Percentiles rank a stretch among this genome's conserved stretches.
phyloP scores from a whole-genome alignment of 116 monocot genomes.

The Zostera marina region DNA sequence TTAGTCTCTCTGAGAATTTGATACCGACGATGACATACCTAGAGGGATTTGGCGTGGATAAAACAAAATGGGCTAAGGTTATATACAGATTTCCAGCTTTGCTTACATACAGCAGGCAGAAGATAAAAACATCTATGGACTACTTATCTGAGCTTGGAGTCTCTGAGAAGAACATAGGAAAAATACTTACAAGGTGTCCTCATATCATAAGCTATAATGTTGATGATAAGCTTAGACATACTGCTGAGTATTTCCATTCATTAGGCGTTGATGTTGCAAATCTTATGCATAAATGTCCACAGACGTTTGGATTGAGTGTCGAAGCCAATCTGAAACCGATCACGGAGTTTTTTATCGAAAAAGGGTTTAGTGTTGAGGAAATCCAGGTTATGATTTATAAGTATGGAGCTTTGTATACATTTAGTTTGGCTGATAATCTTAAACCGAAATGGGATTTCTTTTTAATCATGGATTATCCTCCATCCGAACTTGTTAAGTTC shows the following conservation, averaged over 20 bases:
- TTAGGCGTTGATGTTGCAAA: constrained; percentile 46
- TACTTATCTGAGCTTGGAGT: constrained; percentile 65
- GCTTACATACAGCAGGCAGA: constrained; percentile 85
- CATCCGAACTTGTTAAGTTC: constrained; percentile 76
- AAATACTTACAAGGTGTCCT: constrained; percentile 82
- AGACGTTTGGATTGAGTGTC: constrained; percentile 80
- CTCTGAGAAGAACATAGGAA: constrained; percentile 56
- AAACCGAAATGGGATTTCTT: constrained; percentile 85
- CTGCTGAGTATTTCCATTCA: constrained; percentile 60
- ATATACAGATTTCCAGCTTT: constrained; percentile 86
- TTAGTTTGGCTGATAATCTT: constrained; percentile 62
- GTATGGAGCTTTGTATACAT: constrained; percentile 78
- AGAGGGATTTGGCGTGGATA: constrained; percentile 70
- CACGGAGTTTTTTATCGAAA: constrained; percentile 74
- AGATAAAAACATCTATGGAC: constrained; percentile 47
- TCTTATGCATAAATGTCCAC: constrained; percentile 60
- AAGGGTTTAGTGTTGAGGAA: constrained; percentile 46
- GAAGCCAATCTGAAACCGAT: constrained; percentile 75
- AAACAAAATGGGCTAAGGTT: constrained; percentile 72
- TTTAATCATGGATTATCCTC: constrained; percentile 53
- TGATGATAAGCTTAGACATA: constrained; percentile 63
- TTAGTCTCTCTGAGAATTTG: constrained; percentile 80
- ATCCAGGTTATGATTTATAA: constrained; percentile 57
- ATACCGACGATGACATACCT: constrained; percentile 82
- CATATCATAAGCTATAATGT: constrained; percentile 85